phyloP scores from a whole-genome alignment of 2,329 filamentous ascomycete species.

The Chaetomiaceae sp. region DNA sequence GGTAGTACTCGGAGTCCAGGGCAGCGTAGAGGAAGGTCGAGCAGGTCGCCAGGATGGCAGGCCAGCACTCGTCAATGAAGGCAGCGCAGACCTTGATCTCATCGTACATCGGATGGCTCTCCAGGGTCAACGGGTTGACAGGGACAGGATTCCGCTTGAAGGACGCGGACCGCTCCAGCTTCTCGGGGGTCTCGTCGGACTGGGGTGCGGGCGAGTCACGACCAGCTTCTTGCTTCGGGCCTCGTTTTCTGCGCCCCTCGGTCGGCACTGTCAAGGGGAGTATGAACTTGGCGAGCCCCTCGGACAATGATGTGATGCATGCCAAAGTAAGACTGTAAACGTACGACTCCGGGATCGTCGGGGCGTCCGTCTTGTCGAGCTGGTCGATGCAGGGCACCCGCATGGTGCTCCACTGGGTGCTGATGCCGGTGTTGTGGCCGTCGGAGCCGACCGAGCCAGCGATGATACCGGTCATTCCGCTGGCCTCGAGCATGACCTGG shows the following conservation, averaged over 20 bases:
- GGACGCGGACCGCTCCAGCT: slow-evolving; percentile 58
- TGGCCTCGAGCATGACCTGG: slow-evolving; percentile 84
- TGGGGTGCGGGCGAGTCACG: slow-evolving; percentile 41
- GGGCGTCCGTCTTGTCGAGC: slow-evolving; percentile 85
- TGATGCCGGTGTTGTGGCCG: slow-evolving; percentile 71
- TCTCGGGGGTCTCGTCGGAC: slow-evolving; percentile 35
- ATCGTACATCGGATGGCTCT: slow-evolving; percentile 64
- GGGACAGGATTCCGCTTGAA: slow-evolving; percentile 74
- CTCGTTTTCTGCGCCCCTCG: slow-evolving; percentile 56
- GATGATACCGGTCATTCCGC: slow-evolving; percentile 83
- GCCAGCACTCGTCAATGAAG: slow-evolving; percentile 91
- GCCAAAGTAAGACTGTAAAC: slow-evolving; percentile 84
- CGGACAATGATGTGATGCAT: slow-evolving; percentile 85
- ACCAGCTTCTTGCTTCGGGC: slow-evolving; percentile 40
- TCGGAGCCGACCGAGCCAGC: slow-evolving; percentile 64
- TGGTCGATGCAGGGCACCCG: slow-evolving; percentile 88
- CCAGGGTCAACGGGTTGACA: slow-evolving; percentile 74
- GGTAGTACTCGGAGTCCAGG: slow-evolving; percentile 90
- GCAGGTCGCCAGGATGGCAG: slow-evolving; percentile 87
- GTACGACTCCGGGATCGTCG: slow-evolving; percentile 83
- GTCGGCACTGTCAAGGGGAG: slow-evolving; percentile 80
- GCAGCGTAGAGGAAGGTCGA: slow-evolving; percentile 93
- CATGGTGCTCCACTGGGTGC: slow-evolving; percentile 84
- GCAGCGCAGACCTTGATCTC: slow-evolving; percentile 74
- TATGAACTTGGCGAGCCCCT: slow-evolving; percentile 89